These are phyloP conservation scores for Zarea fungicola DNA, from an alignment of 2,329 filamentous ascomycete species.

Conservation along the genomic window DNA sequence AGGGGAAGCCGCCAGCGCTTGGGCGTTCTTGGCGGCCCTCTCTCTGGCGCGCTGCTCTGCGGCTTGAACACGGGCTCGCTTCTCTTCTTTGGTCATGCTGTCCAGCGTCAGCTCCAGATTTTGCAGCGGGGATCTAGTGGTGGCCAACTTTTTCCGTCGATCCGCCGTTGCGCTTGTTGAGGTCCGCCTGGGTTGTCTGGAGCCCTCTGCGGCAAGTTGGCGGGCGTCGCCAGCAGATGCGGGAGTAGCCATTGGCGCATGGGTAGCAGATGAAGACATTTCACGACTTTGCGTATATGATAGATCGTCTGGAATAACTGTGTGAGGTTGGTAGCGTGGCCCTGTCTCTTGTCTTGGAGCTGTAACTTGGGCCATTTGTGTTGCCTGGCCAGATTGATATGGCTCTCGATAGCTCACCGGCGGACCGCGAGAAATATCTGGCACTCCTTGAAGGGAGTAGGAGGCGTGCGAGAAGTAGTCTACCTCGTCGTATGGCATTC, in stretches of 20 bases:
- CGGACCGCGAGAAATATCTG: slow-evolving; percentile 56
- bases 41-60: slow-evolving; percentile 71
- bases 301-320: slow-evolving; percentile 3
- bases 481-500: slow-evolving; percentile 34
- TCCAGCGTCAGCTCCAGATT: slow-evolving; percentile 86
- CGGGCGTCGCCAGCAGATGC: not conserved
- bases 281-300: not conserved
- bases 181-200: slow-evolving; percentile 30
- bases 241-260: slow-evolving; percentile 1
- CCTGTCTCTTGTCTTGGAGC: slow-evolving; percentile 15
- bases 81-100: slow-evolving; percentile 94
- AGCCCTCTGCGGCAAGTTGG: slow-evolving; percentile 13
- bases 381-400: slow-evolving; percentile 21
- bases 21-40: slow-evolving; percentile 39
- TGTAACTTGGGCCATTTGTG: not conserved
- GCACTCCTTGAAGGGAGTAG: slow-evolving; percentile 44
- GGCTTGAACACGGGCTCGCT: slow-evolving; percentile 76
- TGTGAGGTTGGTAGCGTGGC: slow-evolving; percentile 8
- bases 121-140: slow-evolving; percentile 85
- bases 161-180: slow-evolving; percentile 35
- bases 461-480: slow-evolving; percentile 32
- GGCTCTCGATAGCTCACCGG: slow-evolving; percentile 53
- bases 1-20: not conserved
- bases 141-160: slow-evolving; percentile 59
- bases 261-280: not conserved